A percentile compares a stretch with the other conserved stretches of the same genome.
phyloP scores from a whole-genome alignment of 345 rosid genomes.

The Cardiospermum halicacabum region DNA sequence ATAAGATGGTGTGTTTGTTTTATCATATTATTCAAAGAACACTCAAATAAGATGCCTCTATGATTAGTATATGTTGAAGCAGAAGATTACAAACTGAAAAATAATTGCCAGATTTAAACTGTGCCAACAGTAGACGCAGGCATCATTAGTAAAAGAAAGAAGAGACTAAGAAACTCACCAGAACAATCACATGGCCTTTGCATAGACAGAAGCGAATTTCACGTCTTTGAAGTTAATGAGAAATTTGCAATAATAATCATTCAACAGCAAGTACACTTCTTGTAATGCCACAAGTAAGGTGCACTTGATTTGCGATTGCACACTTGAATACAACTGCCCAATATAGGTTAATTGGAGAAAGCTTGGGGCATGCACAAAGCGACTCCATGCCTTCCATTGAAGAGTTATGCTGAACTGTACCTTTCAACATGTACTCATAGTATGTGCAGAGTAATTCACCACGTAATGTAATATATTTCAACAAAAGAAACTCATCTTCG shows the following conservation, averaged over 20 bases:
- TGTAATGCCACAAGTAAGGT: no score
- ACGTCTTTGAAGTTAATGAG: background rate
- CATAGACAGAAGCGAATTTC: background rate
- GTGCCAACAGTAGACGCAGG: background rate
- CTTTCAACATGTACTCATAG: no score
- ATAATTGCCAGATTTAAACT: background rate
- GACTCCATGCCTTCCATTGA: conserved; percentile 77
- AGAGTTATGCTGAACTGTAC: conserved; percentile 24
- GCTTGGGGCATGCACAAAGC: conserved; percentile 79
- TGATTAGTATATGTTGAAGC: no score
- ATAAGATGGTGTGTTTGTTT: no score
- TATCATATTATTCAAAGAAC: no score
- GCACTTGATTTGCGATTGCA: no score
- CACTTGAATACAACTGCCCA: no score
- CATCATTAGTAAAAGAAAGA: background rate
- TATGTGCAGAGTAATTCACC: background rate
- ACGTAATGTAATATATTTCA: background rate
- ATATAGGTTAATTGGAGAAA: conserved; percentile 27
- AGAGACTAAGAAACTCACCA: background rate
- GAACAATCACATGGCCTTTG: background rate
- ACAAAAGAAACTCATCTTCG: background rate
- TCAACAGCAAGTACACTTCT: background rate
- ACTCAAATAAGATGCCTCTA: no score
- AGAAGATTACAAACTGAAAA: background rate
- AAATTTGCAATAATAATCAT: background rate